Conservation (phyloP, 208 protist species). For the Trypanosoma grayi region DNA sequence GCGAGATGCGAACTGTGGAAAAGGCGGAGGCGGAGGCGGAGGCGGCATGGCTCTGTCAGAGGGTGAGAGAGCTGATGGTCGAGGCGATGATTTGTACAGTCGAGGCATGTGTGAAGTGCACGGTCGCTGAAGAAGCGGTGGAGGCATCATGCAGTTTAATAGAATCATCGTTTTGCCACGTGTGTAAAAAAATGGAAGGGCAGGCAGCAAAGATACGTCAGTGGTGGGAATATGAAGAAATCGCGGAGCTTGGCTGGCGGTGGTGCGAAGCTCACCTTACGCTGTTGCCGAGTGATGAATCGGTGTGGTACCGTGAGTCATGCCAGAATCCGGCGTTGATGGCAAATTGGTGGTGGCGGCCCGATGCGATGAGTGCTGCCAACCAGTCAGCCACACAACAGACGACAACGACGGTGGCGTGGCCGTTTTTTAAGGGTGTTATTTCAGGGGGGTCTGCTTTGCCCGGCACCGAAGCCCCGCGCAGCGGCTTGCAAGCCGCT, state of each 20-base stretch:
- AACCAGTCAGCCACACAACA: not conserved
- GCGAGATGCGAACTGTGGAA: not conserved
- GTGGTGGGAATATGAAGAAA: constrained; percentile 2
- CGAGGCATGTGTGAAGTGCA: constrained; percentile 1
- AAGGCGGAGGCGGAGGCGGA: too few relatives aligned
- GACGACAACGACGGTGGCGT: not conserved
- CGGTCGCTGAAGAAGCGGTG: not conserved
- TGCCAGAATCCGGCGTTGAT: not conserved
- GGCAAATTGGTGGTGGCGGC: constrained; percentile 28
- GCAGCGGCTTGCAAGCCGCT: not conserved
- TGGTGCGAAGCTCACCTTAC: constrained; percentile 32
- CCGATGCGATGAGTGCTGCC: constrained; percentile 3
- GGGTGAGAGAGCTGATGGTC: constrained; percentile 1
- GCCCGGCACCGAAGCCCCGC: not conserved
- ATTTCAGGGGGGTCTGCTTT: not conserved
- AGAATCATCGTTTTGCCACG: not conserved
- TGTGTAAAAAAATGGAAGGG: not conserved
- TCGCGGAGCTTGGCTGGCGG: constrained; percentile 18
- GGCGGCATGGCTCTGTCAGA: not conserved
- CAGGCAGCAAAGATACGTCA: not conserved
- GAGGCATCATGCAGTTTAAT: not conserved
- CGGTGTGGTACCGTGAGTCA: not conserved
- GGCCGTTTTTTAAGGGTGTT: constrained; percentile 7
- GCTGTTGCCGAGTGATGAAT: constrained; percentile 8
- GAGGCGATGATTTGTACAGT: constrained; percentile 7